Evolutionary conservation across 176 grass and related monocot species (phyloP).

Genomic region (bread wheat (Triticum aestivum)): DNA sequence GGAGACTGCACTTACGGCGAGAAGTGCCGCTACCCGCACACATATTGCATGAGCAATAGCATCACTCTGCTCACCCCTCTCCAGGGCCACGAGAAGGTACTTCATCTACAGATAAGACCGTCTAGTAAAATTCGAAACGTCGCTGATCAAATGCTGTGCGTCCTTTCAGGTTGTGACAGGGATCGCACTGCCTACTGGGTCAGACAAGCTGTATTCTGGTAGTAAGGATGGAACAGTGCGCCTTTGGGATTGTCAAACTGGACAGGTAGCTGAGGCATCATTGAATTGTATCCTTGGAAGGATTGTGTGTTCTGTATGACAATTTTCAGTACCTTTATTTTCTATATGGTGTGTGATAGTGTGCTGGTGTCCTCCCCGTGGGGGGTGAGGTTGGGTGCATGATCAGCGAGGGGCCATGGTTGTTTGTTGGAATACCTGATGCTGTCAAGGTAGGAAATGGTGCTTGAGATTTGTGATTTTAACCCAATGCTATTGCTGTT

Average conservation of each 20-base stretch:
- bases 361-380: constrained; percentile 54
- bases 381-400: constrained; percentile 90
- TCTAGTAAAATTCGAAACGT: background rate
- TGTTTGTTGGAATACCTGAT: constrained; percentile 87
- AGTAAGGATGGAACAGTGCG: constrained; percentile 87
- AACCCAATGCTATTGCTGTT: background rate
- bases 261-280: constrained; percentile 67
- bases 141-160: background rate
- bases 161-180: constrained; percentile 66
- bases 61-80: constrained; percentile 72
- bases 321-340: constrained; percentile 36
- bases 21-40: constrained; percentile 65
- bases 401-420: constrained; percentile 89
- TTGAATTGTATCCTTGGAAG: constrained; percentile 26
- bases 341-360: constrained; percentile 55
- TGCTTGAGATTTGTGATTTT: constrained; percentile 2
- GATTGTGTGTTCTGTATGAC: constrained; percentile 9
- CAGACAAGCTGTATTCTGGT: constrained; percentile 90
- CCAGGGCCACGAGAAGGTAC: constrained; percentile 80
- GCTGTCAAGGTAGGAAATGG: constrained; percentile 62
- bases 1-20: constrained; percentile 77
- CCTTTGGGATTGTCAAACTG: constrained; percentile 93
- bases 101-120: background rate
- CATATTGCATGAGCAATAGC: constrained; percentile 66
- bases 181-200: constrained; percentile 70